Base-by-base conservation (phyloP, 129 eudicot genomes). In the Chrysanthemum lavandulifolium region DNA sequence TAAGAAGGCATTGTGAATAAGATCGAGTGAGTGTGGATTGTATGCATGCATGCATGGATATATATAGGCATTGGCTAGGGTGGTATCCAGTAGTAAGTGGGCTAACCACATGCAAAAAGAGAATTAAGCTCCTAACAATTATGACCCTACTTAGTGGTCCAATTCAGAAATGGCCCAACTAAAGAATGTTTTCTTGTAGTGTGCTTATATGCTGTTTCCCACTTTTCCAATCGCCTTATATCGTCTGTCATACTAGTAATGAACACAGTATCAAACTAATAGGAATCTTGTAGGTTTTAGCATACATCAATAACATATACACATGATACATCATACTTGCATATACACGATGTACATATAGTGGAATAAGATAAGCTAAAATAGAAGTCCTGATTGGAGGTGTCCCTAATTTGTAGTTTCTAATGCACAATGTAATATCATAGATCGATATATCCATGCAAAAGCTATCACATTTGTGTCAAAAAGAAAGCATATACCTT, bases 1-100 rank as follows among this genome's bases (percentile, higher is more conserved):
- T 73, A 60, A 61, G 61, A 9, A 33, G 68, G 79, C 90, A 86
- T 86, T 27, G 10, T 68, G 11, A 25, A 50, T 68, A 33, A 23
- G 14, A 29, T 29, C 31, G 31, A 67, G 18, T 49, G 58, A 67
- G 55, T 67, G 11, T n/a, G 36, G 13, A 12, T 67, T 49, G 21
- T 67, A 0, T 14, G 18, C 23, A 19, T 12, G 11, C 25, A 25
- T 67, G 47, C 47, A 67, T 67, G 60, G 7, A 1, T 67, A 23
- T 67, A 49, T 67, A 67, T 67, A 67, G 72, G 72, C 72, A 67
- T 18, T 21, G 72, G 19, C 10, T 19, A 67, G 55, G 10, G 72
- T 23, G 69, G 69, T 36, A 33, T 40, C 50, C 67, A 21, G 36
- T 23, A 13, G 6, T n/a, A 52, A 69, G 73, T 69, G 50, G 73